Evolutionary conservation across 1,284 basidiomycete genomes (phyloP).

Genomic region (Cryptococcus sp.): DNA sequence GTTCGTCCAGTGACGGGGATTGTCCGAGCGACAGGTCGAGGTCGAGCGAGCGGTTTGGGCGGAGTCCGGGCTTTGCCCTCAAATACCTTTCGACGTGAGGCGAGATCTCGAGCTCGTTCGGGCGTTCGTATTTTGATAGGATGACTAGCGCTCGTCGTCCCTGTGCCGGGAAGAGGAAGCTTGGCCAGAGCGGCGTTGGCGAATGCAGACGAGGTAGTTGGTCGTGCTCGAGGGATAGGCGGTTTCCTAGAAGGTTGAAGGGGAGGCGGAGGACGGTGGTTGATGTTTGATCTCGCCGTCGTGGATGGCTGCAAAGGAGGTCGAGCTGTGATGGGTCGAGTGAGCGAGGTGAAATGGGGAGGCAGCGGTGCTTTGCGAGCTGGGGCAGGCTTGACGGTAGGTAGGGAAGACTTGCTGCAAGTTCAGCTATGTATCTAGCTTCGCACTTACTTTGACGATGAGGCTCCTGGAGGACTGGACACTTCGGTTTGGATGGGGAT

Average conservation of each 20-base stretch:
- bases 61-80: conserved; percentile 15
- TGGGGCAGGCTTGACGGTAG: background rate
- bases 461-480: too few relatives aligned
- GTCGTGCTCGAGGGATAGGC: conserved; percentile 1
- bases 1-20: conserved; percentile 24
- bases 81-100: conserved; percentile 18
- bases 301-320: background rate
- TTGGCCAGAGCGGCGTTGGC: conserved; percentile 25
- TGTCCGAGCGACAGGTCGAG: conserved; percentile 8
- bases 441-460: background rate
- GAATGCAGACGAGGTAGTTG: conserved; percentile 18
- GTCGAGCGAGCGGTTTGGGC: background rate
- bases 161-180: conserved; percentile 25
- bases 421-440: background rate
- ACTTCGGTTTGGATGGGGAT: too few relatives aligned
- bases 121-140: conserved; percentile 16
- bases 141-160: conserved; percentile 10
- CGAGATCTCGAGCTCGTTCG: conserved; percentile 28
- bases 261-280: background rate
- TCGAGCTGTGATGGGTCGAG: background rate
- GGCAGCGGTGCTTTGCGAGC: background rate
- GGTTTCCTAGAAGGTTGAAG: background rate
- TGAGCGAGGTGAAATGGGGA: background rate
- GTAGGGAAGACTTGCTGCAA: background rate
- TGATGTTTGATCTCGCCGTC: background rate